Evolutionary conservation across 306 rosid genomes (phyloP).

Genomic region (Vigna mungo): DNA sequence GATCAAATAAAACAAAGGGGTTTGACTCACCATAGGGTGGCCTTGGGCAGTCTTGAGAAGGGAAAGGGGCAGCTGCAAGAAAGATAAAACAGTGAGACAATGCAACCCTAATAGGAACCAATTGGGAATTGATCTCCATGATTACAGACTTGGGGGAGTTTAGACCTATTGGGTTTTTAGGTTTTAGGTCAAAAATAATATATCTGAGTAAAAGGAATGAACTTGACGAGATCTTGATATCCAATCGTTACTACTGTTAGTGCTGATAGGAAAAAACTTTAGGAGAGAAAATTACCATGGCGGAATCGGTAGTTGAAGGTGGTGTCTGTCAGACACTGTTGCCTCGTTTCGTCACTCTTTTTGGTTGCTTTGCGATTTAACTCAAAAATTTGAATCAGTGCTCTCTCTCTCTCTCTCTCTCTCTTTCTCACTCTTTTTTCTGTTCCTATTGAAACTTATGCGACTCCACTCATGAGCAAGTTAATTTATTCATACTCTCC

Average conservation of each 20-base stretch:
- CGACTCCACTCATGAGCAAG: neutral
- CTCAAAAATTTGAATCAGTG: neutral
- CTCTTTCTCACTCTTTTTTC: neutral
- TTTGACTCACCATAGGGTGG: conserved; percentile 78
- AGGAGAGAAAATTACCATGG: conserved; percentile 1
- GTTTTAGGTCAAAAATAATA: conserved; percentile 11
- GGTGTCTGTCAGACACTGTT: neutral
- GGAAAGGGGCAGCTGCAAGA: conserved; percentile 88
- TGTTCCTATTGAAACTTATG: neutral
- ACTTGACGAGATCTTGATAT: conserved; percentile 41
- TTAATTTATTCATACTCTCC: too few relatives aligned
- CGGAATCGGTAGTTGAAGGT: neutral
- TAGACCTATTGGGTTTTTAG: conserved; percentile 8
- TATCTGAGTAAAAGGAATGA: conserved; percentile 5
- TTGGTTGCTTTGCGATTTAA: neutral
- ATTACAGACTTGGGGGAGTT: neutral
- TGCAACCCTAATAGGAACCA: conserved; percentile 24
- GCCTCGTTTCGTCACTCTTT: neutral
- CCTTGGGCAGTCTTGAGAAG: conserved; percentile 96
- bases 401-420: too few relatives aligned
- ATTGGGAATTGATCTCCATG: conserved; percentile 17
- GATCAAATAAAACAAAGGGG: neutral
- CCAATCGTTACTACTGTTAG: neutral
- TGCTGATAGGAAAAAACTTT: conserved; percentile 5
- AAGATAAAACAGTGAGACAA: conserved; percentile 23